Evolutionary conservation across 2,329 filamentous ascomycete genomes (phyloP).

Genomic region (Graphilbum sp.): DNA sequence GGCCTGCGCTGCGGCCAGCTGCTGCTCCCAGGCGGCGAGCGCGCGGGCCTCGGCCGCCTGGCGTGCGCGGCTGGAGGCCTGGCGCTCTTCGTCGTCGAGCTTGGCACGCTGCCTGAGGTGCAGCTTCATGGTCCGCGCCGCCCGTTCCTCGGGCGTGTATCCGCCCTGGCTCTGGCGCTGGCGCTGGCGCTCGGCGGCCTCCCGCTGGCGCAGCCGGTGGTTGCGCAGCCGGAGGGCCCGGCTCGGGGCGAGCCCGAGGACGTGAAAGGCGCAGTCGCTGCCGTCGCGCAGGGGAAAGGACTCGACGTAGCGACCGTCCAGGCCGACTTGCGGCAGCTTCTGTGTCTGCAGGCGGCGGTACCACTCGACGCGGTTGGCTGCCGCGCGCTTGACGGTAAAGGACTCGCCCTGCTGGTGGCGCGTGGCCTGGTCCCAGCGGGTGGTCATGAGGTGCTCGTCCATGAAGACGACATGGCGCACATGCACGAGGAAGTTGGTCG

Average conservation of each 20-base stretch:
- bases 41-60: too few relatives aligned
- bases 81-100: too few relatives aligned
- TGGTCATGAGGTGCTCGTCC: neutral
- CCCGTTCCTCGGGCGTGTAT: too few relatives aligned
- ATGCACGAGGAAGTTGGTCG: neutral
- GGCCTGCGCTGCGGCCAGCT: too few relatives aligned
- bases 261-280: neutral
- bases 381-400: neutral
- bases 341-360: neutral
- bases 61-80: too few relatives aligned
- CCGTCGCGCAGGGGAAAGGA: neutral
- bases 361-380: neutral
- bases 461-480: neutral
- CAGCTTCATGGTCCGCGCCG: too few relatives aligned
- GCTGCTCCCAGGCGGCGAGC: too few relatives aligned
- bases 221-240: neutral
- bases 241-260: neutral
- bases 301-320: neutral
- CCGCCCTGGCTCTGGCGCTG: too few relatives aligned
- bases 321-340: neutral
- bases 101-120: too few relatives aligned
- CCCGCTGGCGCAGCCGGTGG: conserved; percentile 1
- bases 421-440: neutral
- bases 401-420: neutral
- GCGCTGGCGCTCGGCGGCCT: too few relatives aligned